phyloP scores from a whole-genome alignment of 352 stramenopile species.

The Phytophthora pini region DNA sequence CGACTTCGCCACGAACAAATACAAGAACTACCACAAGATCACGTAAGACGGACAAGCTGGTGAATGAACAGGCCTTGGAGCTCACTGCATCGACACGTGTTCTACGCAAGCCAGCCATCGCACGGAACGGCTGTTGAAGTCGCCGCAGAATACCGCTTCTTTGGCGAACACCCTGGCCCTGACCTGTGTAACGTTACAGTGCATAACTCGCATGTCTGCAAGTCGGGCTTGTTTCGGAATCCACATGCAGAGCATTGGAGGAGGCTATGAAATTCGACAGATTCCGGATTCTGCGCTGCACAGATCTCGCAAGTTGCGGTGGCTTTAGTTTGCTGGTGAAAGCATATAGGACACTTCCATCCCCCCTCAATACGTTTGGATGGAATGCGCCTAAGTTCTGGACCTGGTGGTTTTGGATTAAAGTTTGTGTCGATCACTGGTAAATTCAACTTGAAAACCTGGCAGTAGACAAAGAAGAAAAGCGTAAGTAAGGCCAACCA shows the following conservation, averaged over 20 bases:
- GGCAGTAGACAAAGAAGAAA: not conserved
- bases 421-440: conserved; percentile 35
- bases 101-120: conserved; percentile 29
- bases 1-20: conserved; percentile 80
- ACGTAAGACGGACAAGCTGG: conserved; percentile 4
- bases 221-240: conserved; percentile 64
- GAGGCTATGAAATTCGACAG: conserved; percentile 52
- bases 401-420: conserved; percentile 15
- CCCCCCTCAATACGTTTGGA: conserved; percentile 13
- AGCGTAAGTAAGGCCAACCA: conserved; percentile 7
- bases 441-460: conserved; percentile 36
- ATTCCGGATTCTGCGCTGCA: conserved; percentile 70
- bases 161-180: conserved; percentile 17
- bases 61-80: not conserved
- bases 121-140: conserved; percentile 8
- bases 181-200: conserved; percentile 38
- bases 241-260: conserved; percentile 69
- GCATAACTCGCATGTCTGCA: conserved; percentile 66
- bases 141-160: conserved; percentile 19
- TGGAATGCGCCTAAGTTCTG: conserved; percentile 12
- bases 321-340: conserved; percentile 64
- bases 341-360: conserved; percentile 78
- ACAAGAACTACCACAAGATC: conserved; percentile 71
- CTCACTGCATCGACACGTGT: not conserved
- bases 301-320: conserved; percentile 75